These are phyloP conservation scores for Brassica rapa DNA, from an alignment of 345 rosid species.

Conservation along the genomic window DNA sequence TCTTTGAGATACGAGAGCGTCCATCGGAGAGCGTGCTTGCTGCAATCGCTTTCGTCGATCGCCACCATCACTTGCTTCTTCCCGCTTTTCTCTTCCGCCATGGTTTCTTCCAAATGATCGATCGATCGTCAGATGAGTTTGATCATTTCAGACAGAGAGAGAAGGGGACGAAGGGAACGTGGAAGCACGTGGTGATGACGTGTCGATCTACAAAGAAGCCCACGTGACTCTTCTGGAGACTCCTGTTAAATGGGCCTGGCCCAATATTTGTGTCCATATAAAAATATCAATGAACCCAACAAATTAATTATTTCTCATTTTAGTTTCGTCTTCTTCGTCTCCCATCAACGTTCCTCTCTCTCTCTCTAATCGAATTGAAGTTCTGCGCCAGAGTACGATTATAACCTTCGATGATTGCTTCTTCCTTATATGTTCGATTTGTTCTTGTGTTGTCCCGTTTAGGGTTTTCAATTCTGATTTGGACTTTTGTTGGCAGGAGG, in stretches of 20 bases:
- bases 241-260: background rate
- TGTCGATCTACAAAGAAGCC: background rate
- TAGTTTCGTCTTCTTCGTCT: background rate
- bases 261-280: background rate
- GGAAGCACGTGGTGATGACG: background rate
- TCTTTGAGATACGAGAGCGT: slow-evolving; percentile 50
- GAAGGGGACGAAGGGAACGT: background rate
- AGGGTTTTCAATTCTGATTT: slow-evolving; percentile 9
- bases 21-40: slow-evolving; percentile 68
- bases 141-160: background rate
- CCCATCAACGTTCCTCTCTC: background rate
- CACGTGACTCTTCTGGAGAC: background rate
- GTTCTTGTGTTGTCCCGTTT: background rate
- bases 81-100: slow-evolving; percentile 40
- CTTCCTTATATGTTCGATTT: background rate
- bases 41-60: slow-evolving; percentile 76
- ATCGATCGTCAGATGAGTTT: background rate
- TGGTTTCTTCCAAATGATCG: background rate
- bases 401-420: background rate
- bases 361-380: background rate
- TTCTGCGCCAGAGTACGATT: background rate
- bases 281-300: background rate
- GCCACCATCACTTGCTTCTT: slow-evolving; percentile 79
- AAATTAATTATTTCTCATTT: background rate
- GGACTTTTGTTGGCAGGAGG: slow-evolving; percentile 14